Percentiles rank a stretch among this genome's conserved stretches.
These are phyloP conservation scores for Lactifluus volemus DNA, from an alignment of 768 basidiomycete genomes.

Conservation along the genomic window DNA sequence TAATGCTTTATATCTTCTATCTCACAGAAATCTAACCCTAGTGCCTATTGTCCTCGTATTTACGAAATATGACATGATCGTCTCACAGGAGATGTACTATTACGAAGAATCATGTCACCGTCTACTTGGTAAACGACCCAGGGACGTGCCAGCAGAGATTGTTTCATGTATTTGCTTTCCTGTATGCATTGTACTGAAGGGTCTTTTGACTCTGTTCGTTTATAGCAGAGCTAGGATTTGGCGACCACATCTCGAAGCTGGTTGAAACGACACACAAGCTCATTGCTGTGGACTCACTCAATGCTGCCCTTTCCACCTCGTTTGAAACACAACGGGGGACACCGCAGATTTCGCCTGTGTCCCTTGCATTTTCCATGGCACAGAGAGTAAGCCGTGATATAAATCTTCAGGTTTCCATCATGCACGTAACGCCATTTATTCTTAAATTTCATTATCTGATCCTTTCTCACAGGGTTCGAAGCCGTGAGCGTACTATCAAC, in stretches of 20 bases:
- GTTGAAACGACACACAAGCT: neutral
- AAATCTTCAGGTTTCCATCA: slow-evolving; percentile 1
- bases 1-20: neutral
- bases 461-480: neutral
- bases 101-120: neutral
- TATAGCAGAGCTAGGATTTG: neutral
- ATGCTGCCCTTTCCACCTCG: no score
- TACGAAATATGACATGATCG: slow-evolving; percentile 1
- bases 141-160: neutral
- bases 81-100: neutral
- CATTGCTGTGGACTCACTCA: neutral
- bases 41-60: slow-evolving; percentile 3
- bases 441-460: neutral
- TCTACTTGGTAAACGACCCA: neutral
- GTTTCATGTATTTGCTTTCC: neutral
- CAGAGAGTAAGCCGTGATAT: neutral
- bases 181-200: neutral
- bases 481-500: neutral
- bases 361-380: slow-evolving; percentile 1
- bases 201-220: neutral
- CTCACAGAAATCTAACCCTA: neutral
- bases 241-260: neutral
- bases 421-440: neutral
- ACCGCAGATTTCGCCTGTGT: neutral
- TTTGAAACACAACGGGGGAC: neutral